These are phyloP conservation scores for Thelephora ganbajun DNA, from an alignment of 768 basidiomycete genomes.

Conservation along the genomic window DNA sequence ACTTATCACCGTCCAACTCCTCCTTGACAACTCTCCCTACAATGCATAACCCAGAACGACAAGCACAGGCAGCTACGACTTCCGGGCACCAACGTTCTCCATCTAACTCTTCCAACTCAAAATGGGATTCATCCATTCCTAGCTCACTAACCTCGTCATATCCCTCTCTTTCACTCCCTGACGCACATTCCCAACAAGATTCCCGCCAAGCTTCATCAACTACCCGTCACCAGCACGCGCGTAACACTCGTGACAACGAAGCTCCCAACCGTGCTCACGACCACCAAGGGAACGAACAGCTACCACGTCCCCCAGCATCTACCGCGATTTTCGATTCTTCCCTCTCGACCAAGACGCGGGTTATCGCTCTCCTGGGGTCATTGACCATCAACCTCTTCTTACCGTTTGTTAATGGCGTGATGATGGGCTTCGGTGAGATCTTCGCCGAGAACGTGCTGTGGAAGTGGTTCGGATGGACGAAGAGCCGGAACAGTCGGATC, in stretches of 20 bases:
- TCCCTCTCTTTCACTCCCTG: slow-evolving; percentile 69
- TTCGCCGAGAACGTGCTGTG: slow-evolving; percentile 73
- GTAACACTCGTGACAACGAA: slow-evolving; percentile 12
- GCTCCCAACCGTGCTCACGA: slow-evolving; percentile 7
- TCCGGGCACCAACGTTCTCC: slow-evolving; percentile 7
- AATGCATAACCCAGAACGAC: no score
- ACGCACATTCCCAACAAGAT: slow-evolving; percentile 26
- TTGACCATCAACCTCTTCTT: slow-evolving; percentile 75
- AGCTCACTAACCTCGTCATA: slow-evolving; percentile 39
- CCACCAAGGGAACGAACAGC: slow-evolving; percentile 8
- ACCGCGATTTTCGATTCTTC: slow-evolving; percentile 57
- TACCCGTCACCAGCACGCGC: slow-evolving; percentile 12
- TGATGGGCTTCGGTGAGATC: slow-evolving; percentile 94
- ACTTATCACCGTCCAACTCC: no score
- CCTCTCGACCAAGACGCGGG: slow-evolving; percentile 51
- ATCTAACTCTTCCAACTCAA: slow-evolving; percentile 25
- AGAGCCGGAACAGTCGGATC: not conserved
- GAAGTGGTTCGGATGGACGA: slow-evolving; percentile 31
- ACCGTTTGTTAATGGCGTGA: slow-evolving; percentile 88
- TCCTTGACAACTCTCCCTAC: no score
- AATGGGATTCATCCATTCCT: slow-evolving; percentile 58
- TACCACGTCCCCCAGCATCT: slow-evolving; percentile 35
- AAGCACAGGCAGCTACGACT: no score
- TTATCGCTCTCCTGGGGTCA: slow-evolving; percentile 55
- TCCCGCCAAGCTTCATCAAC: slow-evolving; percentile 21